Conservation (phyloP, 192 early-diverging fungal species). For the Umbelopsis sp. region DNA sequence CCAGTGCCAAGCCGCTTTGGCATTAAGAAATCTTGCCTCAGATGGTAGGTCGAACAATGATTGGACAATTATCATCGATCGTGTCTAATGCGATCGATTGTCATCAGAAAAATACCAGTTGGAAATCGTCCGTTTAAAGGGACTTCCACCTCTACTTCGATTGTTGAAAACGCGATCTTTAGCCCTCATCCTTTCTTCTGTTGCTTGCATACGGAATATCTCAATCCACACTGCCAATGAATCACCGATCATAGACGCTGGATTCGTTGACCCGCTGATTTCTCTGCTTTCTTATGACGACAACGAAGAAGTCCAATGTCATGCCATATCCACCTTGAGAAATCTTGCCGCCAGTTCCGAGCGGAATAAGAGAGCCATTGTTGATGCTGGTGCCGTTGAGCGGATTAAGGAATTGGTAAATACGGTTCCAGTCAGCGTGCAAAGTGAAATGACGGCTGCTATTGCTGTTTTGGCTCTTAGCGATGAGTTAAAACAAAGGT, state of each 20-base stretch:
- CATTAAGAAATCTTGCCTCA: slow-evolving; percentile 84
- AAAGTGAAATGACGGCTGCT: slow-evolving; percentile 83
- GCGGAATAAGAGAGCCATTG: slow-evolving; percentile 74
- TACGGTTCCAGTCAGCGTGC: slow-evolving; percentile 59
- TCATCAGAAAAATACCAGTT: slow-evolving; percentile 81
- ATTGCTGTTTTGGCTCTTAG: slow-evolving; percentile 81
- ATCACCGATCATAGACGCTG: slow-evolving; percentile 79
- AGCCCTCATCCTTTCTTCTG: slow-evolving; percentile 79
- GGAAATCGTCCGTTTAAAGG: slow-evolving; percentile 78
- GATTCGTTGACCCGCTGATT: slow-evolving; percentile 71
- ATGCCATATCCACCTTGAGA: slow-evolving; percentile 82
- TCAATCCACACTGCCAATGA: slow-evolving; percentile 89
- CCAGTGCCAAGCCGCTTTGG: slow-evolving; percentile 86
- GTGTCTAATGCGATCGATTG: background rate
- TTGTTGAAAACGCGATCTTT: slow-evolving; percentile 76
- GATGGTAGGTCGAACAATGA: slow-evolving; percentile 51
- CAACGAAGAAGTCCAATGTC: slow-evolving; percentile 85
- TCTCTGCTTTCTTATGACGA: slow-evolving; percentile 64
- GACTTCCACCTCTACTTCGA: slow-evolving; percentile 71
- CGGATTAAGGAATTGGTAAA: slow-evolving; percentile 63
- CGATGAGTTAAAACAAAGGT: slow-evolving; percentile 70
- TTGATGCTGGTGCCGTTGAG: slow-evolving; percentile 77
- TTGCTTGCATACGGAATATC: slow-evolving; percentile 88
- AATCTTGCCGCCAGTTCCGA: slow-evolving; percentile 82
- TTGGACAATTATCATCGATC: slow-evolving; percentile 4